These are phyloP conservation scores for Pyrenophora tritici-repentis DNA, from an alignment of 2,329 filamentous ascomycete species.

Conservation along the genomic window DNA sequence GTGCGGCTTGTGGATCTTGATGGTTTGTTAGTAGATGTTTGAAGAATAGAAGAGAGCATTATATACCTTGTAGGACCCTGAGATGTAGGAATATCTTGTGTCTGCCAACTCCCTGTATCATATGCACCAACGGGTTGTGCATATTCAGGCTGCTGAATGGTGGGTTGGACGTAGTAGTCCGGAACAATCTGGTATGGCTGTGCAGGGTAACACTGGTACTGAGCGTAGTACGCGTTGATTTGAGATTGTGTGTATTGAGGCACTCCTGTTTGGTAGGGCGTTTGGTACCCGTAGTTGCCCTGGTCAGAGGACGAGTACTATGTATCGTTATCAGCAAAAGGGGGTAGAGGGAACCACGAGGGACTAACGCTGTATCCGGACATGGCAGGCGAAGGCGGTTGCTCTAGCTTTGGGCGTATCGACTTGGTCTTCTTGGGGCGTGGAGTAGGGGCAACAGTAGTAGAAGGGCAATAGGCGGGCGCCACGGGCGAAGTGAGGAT, in stretches of 20 bases:
- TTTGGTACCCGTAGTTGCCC: conserved; percentile 23
- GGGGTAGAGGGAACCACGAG: neutral
- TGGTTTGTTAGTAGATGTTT: neutral
- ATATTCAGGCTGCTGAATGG: conserved; percentile 13
- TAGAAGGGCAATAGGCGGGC: conserved; percentile 22
- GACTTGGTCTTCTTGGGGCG: conserved; percentile 12
- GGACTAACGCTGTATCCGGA: conserved; percentile 30
- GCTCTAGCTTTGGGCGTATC: conserved; percentile 24
- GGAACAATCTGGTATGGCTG: conserved; percentile 35
- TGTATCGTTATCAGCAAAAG: neutral
- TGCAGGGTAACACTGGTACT: conserved; percentile 38
- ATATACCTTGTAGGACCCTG: conserved; percentile 19
- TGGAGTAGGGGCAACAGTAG: conserved; percentile 11
- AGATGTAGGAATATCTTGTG: conserved; percentile 10
- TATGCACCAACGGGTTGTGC: conserved; percentile 17
- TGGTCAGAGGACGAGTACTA: conserved; percentile 31
- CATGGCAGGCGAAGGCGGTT: conserved; percentile 28
- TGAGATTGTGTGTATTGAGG: conserved; percentile 43
- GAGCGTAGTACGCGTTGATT: conserved; percentile 36
- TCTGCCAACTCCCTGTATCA: conserved; percentile 17
- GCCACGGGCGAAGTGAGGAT: conserved; percentile 14
- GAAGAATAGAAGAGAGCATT: no score
- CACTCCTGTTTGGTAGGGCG: conserved; percentile 20
- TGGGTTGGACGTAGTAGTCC: conserved; percentile 29
- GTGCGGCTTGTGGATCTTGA: conserved; percentile 25